These are phyloP conservation scores for Saraca asoca DNA, from an alignment of 331 rosid species.

Conservation along the genomic window DNA sequence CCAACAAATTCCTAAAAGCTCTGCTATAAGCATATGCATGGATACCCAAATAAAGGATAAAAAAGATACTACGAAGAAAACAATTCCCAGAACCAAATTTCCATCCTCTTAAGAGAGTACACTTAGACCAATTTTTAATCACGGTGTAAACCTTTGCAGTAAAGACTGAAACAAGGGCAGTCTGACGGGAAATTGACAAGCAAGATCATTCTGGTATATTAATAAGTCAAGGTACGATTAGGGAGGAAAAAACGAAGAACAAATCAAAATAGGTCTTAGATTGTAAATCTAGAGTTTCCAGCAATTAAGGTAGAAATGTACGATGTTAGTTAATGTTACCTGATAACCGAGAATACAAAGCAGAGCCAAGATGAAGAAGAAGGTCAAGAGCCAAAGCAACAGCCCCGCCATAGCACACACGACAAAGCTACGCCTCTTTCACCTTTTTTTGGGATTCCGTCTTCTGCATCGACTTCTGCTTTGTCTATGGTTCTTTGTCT, in stretches of 20 bases:
- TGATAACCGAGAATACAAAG: slow-evolving; percentile 48
- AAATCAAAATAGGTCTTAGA: not conserved
- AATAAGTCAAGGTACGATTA: not conserved
- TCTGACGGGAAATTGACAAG: no score
- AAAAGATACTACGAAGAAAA: not conserved
- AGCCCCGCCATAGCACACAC: slow-evolving; percentile 42
- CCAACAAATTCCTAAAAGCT: not conserved
- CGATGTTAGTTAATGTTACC: slow-evolving; percentile 13
- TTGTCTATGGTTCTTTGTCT: not conserved
- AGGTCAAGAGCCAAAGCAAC: slow-evolving; percentile 42
- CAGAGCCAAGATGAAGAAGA: slow-evolving; percentile 40
- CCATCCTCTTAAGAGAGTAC: not conserved
- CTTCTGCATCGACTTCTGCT: not conserved
- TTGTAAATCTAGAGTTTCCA: not conserved
- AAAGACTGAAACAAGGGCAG: not conserved
- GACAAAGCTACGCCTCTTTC: not conserved
- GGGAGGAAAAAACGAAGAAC: not conserved
- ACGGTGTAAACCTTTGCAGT: not conserved
- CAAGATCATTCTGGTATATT: no score
- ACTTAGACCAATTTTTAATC: not conserved
- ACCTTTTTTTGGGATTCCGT: not conserved
- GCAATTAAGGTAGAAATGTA: not conserved
- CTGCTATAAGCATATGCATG: not conserved
- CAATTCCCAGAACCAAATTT: not conserved
- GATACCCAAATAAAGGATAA: slow-evolving; percentile 4